Evolutionary conservation across 768 basidiomycete genomes (phyloP).

Genomic region (Wakefieldia striispora): DNA sequence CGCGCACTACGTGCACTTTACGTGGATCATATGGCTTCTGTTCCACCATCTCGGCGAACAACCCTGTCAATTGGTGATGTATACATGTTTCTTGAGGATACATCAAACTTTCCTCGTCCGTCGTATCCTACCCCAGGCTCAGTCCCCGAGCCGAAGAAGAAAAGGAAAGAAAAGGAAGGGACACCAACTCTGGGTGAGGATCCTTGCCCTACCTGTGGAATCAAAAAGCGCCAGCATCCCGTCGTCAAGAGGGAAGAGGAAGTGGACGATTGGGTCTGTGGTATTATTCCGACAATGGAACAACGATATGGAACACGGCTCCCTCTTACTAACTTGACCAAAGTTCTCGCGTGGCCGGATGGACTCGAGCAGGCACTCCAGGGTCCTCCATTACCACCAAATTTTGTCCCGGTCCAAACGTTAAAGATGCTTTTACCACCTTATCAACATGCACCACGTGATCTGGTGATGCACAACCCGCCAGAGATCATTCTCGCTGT

Average conservation of each 20-base stretch:
- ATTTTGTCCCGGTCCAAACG: conserved; percentile 1
- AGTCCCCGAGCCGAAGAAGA: conserved; percentile 23
- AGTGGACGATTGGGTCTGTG: conserved; percentile 20
- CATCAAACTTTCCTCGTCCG: conserved; percentile 37
- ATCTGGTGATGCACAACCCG: conserved; percentile 19
- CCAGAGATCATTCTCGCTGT: conserved; percentile 32
- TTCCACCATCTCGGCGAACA: conserved; percentile 19
- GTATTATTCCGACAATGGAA: conserved; percentile 26
- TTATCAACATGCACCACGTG: conserved; percentile 21
- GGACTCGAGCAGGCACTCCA: conserved; percentile 18
- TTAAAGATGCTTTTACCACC: conserved; percentile 5
- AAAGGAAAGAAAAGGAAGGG: conserved; percentile 22
- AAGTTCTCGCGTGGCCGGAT: conserved; percentile 11
- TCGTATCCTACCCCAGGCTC: conserved; percentile 9
- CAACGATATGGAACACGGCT: conserved; percentile 18
- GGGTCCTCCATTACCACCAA: conserved; percentile 2
- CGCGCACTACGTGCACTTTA: conserved; percentile 41
- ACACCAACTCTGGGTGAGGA: conserved; percentile 22
- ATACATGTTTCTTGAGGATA: conserved; percentile 44
- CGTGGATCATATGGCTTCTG: conserved; percentile 22
- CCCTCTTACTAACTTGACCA: conserved; percentile 20
- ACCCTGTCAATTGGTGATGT: conserved; percentile 41
- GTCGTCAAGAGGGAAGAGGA: conserved; percentile 21
- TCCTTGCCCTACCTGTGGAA: conserved; percentile 26
- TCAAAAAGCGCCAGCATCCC: conserved; percentile 28